phyloP scores from a whole-genome alignment of 1,284 basidiomycete genomes.

The Austroboletus novae-zelandiae region DNA sequence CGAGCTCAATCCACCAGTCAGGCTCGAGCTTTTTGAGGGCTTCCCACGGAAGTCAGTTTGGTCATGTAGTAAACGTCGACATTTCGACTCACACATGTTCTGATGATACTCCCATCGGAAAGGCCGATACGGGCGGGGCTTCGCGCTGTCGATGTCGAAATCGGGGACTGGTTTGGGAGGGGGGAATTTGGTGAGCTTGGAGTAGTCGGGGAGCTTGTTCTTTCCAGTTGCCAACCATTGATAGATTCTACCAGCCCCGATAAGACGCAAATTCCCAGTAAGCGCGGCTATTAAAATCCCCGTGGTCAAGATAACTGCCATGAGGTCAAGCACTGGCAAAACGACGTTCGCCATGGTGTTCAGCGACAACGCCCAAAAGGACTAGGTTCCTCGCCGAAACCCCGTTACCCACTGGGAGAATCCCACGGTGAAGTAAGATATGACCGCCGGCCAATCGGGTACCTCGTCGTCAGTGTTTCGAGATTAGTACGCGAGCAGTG shows the following conservation, averaged over 20 bases:
- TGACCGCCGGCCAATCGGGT: too few species aligned
- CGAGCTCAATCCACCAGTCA: constrained; percentile 53
- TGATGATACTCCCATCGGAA: constrained; percentile 54
- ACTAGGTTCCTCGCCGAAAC: too few species aligned
- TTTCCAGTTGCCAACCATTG: constrained; percentile 12
- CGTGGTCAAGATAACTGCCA: neutral
- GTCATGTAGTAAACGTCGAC: neutral
- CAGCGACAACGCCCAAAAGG: neutral
- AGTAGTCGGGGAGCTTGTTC: constrained; percentile 31
- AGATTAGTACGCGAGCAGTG: too few species aligned
- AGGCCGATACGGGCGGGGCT: constrained; percentile 49
- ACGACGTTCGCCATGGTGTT: constrained; percentile 10
- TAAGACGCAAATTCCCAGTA: neutral
- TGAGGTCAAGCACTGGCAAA: neutral
- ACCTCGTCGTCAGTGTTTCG: too few species aligned
- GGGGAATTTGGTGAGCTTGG: constrained; percentile 42
- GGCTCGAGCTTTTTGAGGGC: constrained; percentile 47
- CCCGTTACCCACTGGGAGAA: neutral
- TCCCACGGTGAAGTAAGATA: neutral
- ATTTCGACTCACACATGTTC: constrained; percentile 43
- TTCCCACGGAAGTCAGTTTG: constrained; percentile 15
- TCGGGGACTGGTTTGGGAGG: constrained; percentile 39
- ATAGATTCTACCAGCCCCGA: neutral
- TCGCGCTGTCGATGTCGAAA: constrained; percentile 43
- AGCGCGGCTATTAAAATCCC: constrained; percentile 8